These are phyloP conservation scores for Suhomyces bolitotheri DNA, from an alignment of 1,139 yeast genomes.

Conservation along the genomic window DNA sequence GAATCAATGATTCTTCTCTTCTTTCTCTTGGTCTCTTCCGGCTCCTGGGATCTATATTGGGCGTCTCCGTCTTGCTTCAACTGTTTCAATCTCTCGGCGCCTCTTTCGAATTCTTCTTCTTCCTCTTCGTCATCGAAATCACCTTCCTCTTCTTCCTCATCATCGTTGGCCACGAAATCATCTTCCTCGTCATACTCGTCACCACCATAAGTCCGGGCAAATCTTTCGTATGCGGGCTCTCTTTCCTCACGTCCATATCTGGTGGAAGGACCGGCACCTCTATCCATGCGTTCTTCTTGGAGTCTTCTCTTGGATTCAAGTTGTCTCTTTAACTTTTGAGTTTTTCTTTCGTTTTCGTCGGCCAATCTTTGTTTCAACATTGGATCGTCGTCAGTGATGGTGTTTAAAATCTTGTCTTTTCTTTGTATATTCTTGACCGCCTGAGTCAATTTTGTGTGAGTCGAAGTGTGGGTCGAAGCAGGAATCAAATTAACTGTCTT, in stretches of 20 bases:
- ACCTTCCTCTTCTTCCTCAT: slow-evolving; percentile 52
- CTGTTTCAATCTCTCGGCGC: slow-evolving; percentile 62
- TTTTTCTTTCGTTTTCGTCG: slow-evolving; percentile 76
- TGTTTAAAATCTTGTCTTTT: slow-evolving; percentile 56
- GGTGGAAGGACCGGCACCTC: slow-evolving; percentile 28
- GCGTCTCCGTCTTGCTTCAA: slow-evolving; percentile 61
- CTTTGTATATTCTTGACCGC: slow-evolving; percentile 72
- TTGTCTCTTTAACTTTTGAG: slow-evolving; percentile 69
- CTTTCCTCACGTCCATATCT: slow-evolving; percentile 21
- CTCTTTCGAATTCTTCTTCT: slow-evolving; percentile 58
- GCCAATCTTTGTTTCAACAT: slow-evolving; percentile 78
- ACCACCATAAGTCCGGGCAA: slow-evolving; percentile 44
- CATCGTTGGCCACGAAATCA: slow-evolving; percentile 45
- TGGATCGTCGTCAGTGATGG: slow-evolving; percentile 85
- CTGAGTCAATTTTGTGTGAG: slow-evolving; percentile 77
- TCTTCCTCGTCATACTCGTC: slow-evolving; percentile 50
- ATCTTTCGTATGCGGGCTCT: slow-evolving; percentile 43
- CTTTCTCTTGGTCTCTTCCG: slow-evolving; percentile 37
- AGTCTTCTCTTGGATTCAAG: slow-evolving; percentile 53
- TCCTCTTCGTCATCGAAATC: slow-evolving; percentile 60
- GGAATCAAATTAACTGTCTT: slow-evolving; percentile 79
- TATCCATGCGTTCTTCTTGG: slow-evolving; percentile 45
- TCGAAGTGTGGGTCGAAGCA: slow-evolving; percentile 77
- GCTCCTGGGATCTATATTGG: slow-evolving; percentile 43
- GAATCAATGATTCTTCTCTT: slow-evolving; percentile 58